Evolutionary conservation across 495 filamentous ascomycete genomes (phyloP).

Genomic region (Stereocaulon alpinum): DNA sequence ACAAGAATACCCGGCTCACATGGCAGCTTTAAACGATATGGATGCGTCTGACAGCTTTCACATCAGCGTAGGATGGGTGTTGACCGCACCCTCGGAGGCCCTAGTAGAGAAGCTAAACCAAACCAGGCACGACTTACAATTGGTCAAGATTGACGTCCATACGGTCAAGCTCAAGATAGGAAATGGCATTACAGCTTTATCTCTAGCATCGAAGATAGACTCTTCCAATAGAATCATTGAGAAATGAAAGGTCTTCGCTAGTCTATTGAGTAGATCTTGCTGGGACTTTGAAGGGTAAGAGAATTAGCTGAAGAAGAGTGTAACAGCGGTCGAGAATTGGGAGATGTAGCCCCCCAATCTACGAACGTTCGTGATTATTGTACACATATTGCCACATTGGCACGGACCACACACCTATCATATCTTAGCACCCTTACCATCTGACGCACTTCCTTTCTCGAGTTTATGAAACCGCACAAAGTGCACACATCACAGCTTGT

Average conservation of each 20-base stretch:
- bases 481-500: no score
- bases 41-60: conserved; percentile 47
- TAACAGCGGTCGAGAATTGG: not conserved
- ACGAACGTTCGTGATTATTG: no score
- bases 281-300: no score
- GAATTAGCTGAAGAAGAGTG: no score
- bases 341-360: not conserved
- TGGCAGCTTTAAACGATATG: conserved; percentile 10
- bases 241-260: not conserved
- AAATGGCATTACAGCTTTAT: conserved; percentile 46
- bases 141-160: conserved; percentile 33
- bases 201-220: conserved; percentile 27
- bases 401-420: no score
- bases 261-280: no score
- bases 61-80: conserved; percentile 59
- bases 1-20: not conserved
- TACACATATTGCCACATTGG: no score
- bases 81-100: conserved; percentile 34
- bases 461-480: no score
- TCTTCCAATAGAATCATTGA: conserved; percentile 20
- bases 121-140: conserved; percentile 16
- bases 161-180: conserved; percentile 60
- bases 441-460: no score
- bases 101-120: conserved; percentile 26
- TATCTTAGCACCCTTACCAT: no score